Conservation (phyloP, 148 eudicot genomes). For the Polygonum aviculare region DNA sequence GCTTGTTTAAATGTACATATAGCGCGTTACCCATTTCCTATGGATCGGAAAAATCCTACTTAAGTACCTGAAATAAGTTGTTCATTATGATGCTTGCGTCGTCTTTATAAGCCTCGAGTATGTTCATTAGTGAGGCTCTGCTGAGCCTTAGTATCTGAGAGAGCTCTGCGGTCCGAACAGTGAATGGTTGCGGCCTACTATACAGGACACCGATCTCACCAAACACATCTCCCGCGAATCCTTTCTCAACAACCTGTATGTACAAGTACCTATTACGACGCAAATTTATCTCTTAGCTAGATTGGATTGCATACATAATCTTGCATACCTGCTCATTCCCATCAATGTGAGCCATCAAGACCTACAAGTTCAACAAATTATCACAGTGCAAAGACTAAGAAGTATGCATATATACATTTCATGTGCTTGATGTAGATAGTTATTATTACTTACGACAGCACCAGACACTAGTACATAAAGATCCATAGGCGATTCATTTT, state of each 20-base stretch:
- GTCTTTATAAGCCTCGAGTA: slow-evolving; percentile 44
- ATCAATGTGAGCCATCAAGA: slow-evolving; percentile 27
- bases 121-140: slow-evolving; percentile 32
- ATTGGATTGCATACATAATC: background rate
- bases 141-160: slow-evolving; percentile 58
- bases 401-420: background rate
- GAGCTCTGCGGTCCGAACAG: slow-evolving; percentile 62
- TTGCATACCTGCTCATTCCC: slow-evolving; percentile 44
- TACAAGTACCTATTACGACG: background rate
- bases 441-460: slow-evolving; percentile 45
- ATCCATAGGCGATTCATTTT: slow-evolving; percentile 71
- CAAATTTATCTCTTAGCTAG: no score
- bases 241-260: slow-evolving; percentile 48
- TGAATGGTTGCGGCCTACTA: slow-evolving; percentile 60
- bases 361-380: slow-evolving; percentile 22
- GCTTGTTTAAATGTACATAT: no score
- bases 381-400: no score
- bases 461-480: slow-evolving; percentile 75
- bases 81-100: slow-evolving; percentile 51
- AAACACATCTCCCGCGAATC: slow-evolving; percentile 51
- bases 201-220: slow-evolving; percentile 80
- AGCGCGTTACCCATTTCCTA: no score
- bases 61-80: slow-evolving; percentile 54
- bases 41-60: no score
- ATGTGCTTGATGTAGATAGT: no score